Evolutionary conservation across 768 basidiomycete species (phyloP), one percentile per base, ranked within the genome.

Genomic region (Mycena kentingensis): DNA sequence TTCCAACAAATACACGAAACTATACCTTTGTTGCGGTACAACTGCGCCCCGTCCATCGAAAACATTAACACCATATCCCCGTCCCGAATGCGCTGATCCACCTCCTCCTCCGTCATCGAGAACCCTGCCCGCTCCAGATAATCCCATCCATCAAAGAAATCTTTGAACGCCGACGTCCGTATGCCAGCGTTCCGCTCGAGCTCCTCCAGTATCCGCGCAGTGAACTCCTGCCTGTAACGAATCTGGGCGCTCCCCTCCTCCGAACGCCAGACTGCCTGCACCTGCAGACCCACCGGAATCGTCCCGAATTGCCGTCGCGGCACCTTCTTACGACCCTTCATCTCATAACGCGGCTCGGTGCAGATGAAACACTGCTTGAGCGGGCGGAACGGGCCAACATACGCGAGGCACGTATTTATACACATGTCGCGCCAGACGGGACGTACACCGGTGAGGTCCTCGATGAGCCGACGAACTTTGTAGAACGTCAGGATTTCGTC

Each of bases 381-480:
- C 3, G 31, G 24, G 1, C 25, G 16, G 22, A 45, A 66, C 13
- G 65, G 62, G 1, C 64, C 66, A 1, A 62, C 64, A 32, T 55
- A 73, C 13, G 63, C 69, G 34, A 66, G 46, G 16, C 54, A 51
- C 31, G 64, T 60, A 5, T 76, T 65, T 0, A 62, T 51, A 43
- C 77, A 81, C 77, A 80, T 80, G 51, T 80, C 70, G 16, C 67
- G 41, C 0, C 60, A 37, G 5, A 79, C 54, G 0, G 70, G 37
- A 5, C 62, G 38, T 3, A 81, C 55, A 1, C 76, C 71, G 15
- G 64, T 75, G 11, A 74, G 39, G 5, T 65, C 19, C 10, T 55
- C 49, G 7, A 74, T 51, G 3, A 42, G 38, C 8, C 60, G 28
- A 42, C 70, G 64, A 38, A 72, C 47, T 29, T 63, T 51, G 34